Percentiles rank a stretch among this genome's conserved stretches.
phyloP scores from a whole-genome alignment of 306 rosid genomes.

The cucumber (Cucumis sativus) region Cucumber_9930_V3 NC_026657.2:30115501-30116000 shows the following conservation, averaged over 20 bases:
- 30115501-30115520: conserved; percentile 26
- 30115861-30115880: conserved; percentile 59
- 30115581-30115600: background rate
- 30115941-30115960: conserved; percentile 62
- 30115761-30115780: background rate
- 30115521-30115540: background rate
- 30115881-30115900: conserved; percentile 75
- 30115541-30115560: background rate
- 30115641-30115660: conserved; percentile 80
- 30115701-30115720: conserved; percentile 86
- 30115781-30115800: background rate
- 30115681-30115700: conserved; percentile 88
- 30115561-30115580: background rate
- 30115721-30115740: conserved; percentile 58
- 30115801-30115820: background rate
- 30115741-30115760: conserved; percentile 66
- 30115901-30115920: conserved; percentile 87
- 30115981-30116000: background rate
- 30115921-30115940: conserved; percentile 80
- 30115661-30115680: conserved; percentile 85
- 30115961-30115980: background rate
- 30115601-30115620: conserved; percentile 38
- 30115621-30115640: conserved; percentile 55
- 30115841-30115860: conserved; percentile 27
- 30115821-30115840: background rate